A percentile compares a stretch with the other conserved stretches of the same genome.
Evolutionary conservation across 2,329 filamentous ascomycete species (phyloP).

Genomic region (Pseudonectria buxi): DNA sequence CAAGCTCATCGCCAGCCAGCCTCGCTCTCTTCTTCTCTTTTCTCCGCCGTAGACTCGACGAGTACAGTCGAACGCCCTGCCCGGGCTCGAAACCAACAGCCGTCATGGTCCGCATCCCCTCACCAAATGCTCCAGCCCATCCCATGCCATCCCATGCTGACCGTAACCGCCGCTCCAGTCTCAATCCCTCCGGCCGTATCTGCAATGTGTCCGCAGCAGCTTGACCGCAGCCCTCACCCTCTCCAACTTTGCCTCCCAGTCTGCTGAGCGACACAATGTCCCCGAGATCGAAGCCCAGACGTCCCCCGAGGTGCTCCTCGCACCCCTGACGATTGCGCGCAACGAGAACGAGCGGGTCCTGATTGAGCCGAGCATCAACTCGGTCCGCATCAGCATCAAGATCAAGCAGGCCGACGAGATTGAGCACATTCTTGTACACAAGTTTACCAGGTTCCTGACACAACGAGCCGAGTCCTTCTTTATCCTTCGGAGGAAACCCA

Average conservation of each 20-base stretch:
- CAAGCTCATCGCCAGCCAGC: constrained; percentile 6
- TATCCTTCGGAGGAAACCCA: constrained; percentile 87
- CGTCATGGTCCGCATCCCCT: constrained; percentile 14
- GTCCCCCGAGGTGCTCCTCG: constrained; percentile 89
- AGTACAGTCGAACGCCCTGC: constrained; percentile 3
- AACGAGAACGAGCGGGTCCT: constrained; percentile 97
- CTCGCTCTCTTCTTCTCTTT: constrained; percentile 2
- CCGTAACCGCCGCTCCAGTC: constrained; percentile 48
- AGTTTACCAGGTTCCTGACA: constrained; percentile 94
- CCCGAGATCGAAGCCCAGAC: constrained; percentile 92
- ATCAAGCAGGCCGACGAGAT: constrained; percentile 99
- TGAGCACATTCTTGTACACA: constrained; percentile 95
- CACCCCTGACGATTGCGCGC: constrained; percentile 80
- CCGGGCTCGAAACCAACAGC: constrained; percentile 3
- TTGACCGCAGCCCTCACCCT: constrained; percentile 82
- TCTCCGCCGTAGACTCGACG: constrained; percentile 10
- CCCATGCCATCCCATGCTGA: constrained; percentile 10
- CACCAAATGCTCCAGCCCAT: not conserved
- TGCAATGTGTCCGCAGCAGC: constrained; percentile 91
- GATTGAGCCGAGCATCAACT: constrained; percentile 96
- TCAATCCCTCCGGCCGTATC: constrained; percentile 93
- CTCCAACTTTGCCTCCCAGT: constrained; percentile 96
- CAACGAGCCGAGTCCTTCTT: constrained; percentile 97
- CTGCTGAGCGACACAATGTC: constrained; percentile 94
- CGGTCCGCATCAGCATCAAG: constrained; percentile 92